These are phyloP conservation scores for Globisporangium acanthophoron DNA, from an alignment of 352 stramenopile genomes.

Conservation along the genomic window DNA sequence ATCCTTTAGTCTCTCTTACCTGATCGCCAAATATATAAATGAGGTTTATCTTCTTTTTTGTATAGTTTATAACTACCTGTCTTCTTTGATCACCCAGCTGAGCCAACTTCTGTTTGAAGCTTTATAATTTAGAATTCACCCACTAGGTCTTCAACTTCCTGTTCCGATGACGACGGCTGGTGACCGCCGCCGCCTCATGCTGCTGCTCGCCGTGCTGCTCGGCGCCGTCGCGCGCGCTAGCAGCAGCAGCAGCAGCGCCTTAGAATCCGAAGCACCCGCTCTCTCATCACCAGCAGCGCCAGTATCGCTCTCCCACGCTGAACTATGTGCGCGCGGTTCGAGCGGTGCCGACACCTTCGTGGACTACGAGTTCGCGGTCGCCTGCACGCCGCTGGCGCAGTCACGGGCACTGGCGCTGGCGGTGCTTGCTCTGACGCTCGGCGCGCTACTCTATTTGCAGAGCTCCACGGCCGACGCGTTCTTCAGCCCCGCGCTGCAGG, in stretches of 20 bases:
- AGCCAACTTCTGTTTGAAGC: too few species aligned
- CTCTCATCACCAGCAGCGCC: not conserved
- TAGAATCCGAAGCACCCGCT: not conserved
- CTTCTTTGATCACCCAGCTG: too few species aligned
- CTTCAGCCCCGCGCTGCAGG: slow-evolving; percentile 71
- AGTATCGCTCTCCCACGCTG: not conserved
- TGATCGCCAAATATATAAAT: too few species aligned
- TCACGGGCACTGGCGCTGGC: slow-evolving; percentile 33
- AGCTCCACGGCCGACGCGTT: slow-evolving; percentile 82
- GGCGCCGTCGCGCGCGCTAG: too few species aligned
- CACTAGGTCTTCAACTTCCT: not conserved
- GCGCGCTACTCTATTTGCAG: slow-evolving; percentile 67
- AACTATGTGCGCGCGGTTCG: slow-evolving; percentile 6
- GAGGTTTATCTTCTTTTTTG: too few species aligned
- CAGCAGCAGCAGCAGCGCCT: not conserved
- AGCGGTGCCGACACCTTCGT: slow-evolving; percentile 36
- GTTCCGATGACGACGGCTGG: too few species aligned
- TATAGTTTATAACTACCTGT: too few species aligned
- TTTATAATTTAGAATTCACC: too few species aligned
- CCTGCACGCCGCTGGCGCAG: slow-evolving; percentile 42
- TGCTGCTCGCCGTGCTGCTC: too few species aligned
- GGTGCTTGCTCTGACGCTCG: slow-evolving; percentile 40
- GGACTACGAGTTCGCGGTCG: slow-evolving; percentile 62
- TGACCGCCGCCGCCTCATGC: too few species aligned
- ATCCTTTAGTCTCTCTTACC: too few species aligned